These are phyloP conservation scores for Trichoderma guizhouense DNA, from an alignment of 2,329 filamentous ascomycete species.

Conservation along the genomic window DNA sequence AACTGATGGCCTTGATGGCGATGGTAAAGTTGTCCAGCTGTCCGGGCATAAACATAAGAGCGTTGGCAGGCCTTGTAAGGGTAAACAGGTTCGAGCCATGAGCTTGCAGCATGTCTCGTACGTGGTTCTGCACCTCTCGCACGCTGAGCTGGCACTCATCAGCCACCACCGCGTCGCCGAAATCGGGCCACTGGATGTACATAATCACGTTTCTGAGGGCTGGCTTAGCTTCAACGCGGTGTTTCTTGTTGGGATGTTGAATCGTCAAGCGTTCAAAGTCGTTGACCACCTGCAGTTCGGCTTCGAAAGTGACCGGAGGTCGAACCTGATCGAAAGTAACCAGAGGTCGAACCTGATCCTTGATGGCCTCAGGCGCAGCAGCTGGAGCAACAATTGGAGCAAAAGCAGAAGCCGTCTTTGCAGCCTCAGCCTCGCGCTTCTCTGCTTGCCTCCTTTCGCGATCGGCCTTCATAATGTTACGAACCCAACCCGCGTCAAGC, in stretches of 20 bases:
- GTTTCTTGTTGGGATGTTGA: background rate
- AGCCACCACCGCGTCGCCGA: constrained; percentile 31
- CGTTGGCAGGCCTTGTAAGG: background rate
- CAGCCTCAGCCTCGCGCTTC: background rate
- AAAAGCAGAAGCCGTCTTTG: background rate
- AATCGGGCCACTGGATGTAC: constrained; percentile 28
- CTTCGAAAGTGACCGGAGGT: background rate
- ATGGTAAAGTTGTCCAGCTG: constrained; percentile 13
- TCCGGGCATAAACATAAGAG: background rate
- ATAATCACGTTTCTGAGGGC: constrained; percentile 23
- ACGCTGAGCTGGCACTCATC: constrained; percentile 31
- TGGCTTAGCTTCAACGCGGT: background rate
- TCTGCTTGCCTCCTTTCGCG: background rate
- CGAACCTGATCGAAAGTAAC: background rate
- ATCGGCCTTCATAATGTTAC: background rate
- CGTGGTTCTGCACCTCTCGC: constrained; percentile 21
- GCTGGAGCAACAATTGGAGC: background rate
- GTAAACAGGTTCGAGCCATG: constrained; percentile 14
- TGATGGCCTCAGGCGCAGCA: background rate
- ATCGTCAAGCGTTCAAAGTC: background rate
- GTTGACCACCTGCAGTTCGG: background rate
- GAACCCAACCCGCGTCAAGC: background rate
- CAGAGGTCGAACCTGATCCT: background rate
- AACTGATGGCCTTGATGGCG: constrained; percentile 24
- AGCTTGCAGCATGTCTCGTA: constrained; percentile 23